Conservation (phyloP, 2,329 filamentous ascomycete genomes). For the Colletotrichum plurivorum region DNA sequence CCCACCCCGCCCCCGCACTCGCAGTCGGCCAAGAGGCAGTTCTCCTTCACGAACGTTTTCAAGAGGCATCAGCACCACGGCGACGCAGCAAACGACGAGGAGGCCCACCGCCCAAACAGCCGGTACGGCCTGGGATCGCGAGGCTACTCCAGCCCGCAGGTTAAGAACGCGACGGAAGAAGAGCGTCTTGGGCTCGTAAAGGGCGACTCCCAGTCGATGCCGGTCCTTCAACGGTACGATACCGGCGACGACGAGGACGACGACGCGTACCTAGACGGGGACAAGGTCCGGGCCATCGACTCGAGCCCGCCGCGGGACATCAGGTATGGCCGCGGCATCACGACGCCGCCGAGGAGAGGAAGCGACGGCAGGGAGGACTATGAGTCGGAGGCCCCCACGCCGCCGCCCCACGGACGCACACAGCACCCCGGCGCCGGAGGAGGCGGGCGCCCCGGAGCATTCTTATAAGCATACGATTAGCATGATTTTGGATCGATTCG, state of each 20-base stretch:
- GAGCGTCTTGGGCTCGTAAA: slow-evolving; percentile 87
- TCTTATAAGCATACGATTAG: slow-evolving; percentile 35
- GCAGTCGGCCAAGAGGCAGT: slow-evolving; percentile 79
- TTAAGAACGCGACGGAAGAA: slow-evolving; percentile 80
- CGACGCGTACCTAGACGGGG: slow-evolving; percentile 46
- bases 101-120: slow-evolving; percentile 37
- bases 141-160: slow-evolving; percentile 57
- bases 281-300: slow-evolving; percentile 41
- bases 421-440: slow-evolving; percentile 30
- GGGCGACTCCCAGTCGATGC: slow-evolving; percentile 67
- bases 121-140: slow-evolving; percentile 47
- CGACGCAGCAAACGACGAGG: slow-evolving; percentile 43
- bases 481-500: slow-evolving; percentile 39
- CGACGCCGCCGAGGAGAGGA: slow-evolving; percentile 51
- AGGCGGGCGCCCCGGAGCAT: slow-evolving; percentile 26
- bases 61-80: slow-evolving; percentile 64
- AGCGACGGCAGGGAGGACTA: slow-evolving; percentile 44
- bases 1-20: slow-evolving; percentile 75
- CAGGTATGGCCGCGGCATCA: slow-evolving; percentile 60
- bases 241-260: slow-evolving; percentile 50
- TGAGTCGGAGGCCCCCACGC: slow-evolving; percentile 37
- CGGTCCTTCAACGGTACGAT: slow-evolving; percentile 53
- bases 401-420: slow-evolving; percentile 31
- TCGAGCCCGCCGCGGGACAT: slow-evolving; percentile 43
- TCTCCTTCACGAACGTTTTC: slow-evolving; percentile 93